Conservation (phyloP, 1,284 basidiomycete species). For the Boletus hoseneyae region DNA sequence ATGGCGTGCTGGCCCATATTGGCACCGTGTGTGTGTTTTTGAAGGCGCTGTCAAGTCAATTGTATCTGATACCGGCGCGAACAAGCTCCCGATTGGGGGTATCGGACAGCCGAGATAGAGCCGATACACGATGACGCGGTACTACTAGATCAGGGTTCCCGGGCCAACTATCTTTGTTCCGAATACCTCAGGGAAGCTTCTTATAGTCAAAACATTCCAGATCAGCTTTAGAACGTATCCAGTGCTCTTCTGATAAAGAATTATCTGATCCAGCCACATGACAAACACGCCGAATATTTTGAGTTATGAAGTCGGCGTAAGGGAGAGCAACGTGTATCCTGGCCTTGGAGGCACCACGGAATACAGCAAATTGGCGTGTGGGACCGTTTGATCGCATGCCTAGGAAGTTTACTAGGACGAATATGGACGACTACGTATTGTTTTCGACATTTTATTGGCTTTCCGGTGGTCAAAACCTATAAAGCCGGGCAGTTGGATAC, state of each 20-base stretch:
- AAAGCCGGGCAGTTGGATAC: conserved; percentile 19
- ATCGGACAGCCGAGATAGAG: conserved; percentile 22
- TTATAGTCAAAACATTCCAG: conserved; percentile 25
- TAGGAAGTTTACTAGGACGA: conserved; percentile 23
- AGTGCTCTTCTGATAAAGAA: conserved; percentile 30
- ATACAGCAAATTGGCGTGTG: conserved; percentile 31
- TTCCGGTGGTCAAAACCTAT: conserved; percentile 27
- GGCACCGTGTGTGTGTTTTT: background rate
- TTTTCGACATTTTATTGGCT: conserved; percentile 28
- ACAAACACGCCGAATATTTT: conserved; percentile 26
- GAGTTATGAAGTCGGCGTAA: conserved; percentile 11
- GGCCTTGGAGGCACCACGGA: conserved; percentile 17
- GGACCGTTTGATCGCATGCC: conserved; percentile 24
- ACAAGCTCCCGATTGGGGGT: conserved; percentile 12
- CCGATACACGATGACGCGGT: conserved; percentile 20
- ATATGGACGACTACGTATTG: conserved; percentile 31
- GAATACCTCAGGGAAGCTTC: conserved; percentile 22
- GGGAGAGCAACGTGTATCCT: conserved; percentile 21
- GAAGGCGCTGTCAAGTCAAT: conserved; percentile 3
- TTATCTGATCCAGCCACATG: conserved; percentile 29
- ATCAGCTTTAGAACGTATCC: conserved; percentile 15
- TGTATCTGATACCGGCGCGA: conserved; percentile 7
- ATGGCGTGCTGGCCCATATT: background rate
- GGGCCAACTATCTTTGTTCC: conserved; percentile 27
- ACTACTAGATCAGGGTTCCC: conserved; percentile 23